A percentile compares a stretch with the other conserved stretches of the same genome.
Conservation (phyloP, 805 yeast species). For the Metschnikowia rubicola region DNA sequence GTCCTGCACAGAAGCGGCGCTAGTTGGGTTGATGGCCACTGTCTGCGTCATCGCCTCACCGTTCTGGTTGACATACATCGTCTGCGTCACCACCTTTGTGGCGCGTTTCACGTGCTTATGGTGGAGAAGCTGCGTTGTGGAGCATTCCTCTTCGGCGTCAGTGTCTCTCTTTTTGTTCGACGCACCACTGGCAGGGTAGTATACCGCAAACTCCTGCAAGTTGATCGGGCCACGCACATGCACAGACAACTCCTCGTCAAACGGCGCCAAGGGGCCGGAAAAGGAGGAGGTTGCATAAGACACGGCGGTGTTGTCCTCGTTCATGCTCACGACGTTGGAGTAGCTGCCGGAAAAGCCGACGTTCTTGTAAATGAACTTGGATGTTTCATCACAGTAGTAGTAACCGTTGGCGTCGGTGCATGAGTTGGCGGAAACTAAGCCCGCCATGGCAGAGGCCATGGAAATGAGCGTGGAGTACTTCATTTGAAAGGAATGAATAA, state of each 20-base stretch:
- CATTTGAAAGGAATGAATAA: constrained; percentile 15
- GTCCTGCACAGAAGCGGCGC: background rate
- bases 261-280: constrained; percentile 72
- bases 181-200: constrained; percentile 57
- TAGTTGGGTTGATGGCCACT: constrained; percentile 1
- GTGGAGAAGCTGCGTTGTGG: constrained; percentile 41
- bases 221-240: constrained; percentile 89
- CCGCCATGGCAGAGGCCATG: constrained; percentile 16
- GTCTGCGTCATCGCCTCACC: constrained; percentile 41
- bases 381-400: constrained; percentile 74
- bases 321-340: constrained; percentile 76
- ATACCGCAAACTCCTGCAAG: constrained; percentile 84
- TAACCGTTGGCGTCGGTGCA: constrained; percentile 63
- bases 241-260: constrained; percentile 81
- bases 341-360: constrained; percentile 87
- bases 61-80: constrained; percentile 62
- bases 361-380: constrained; percentile 62
- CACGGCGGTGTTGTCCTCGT: constrained; percentile 66
- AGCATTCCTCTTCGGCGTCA: constrained; percentile 43
- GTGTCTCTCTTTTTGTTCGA: constrained; percentile 41
- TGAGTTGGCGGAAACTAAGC: constrained; percentile 28
- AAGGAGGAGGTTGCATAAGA: constrained; percentile 53
- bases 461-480: constrained; percentile 17
- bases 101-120: constrained; percentile 56
- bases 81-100: constrained; percentile 70